These are phyloP conservation scores for Blastobotrys mokoenaii DNA, from an alignment of 805 yeast species.

Conservation along the genomic window DNA sequence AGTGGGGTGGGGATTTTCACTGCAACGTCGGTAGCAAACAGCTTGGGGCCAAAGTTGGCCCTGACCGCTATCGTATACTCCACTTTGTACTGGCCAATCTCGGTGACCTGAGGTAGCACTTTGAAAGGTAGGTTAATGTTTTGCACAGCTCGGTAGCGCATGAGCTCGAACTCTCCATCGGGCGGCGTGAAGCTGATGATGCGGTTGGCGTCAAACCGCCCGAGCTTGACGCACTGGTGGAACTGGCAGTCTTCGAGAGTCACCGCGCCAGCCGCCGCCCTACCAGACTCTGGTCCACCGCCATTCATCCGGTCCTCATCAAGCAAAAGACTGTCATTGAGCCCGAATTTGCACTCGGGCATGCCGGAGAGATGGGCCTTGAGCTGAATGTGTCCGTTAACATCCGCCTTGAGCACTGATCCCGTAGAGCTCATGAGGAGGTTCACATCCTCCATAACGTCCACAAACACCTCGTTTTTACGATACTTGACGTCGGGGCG, in stretches of 20 bases:
- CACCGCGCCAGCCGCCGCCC: slow-evolving; percentile 43
- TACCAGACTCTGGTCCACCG: slow-evolving; percentile 19
- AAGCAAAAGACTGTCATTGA: slow-evolving; percentile 45
- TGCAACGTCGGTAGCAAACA: slow-evolving; percentile 54
- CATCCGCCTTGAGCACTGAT: slow-evolving; percentile 55
- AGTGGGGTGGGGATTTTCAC: slow-evolving; percentile 65
- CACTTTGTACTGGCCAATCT: slow-evolving; percentile 36
- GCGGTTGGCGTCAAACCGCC: slow-evolving; percentile 55
- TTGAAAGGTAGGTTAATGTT: slow-evolving; percentile 64
- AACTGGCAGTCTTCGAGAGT: slow-evolving; percentile 69
- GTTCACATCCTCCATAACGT: slow-evolving; percentile 67
- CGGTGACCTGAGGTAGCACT: slow-evolving; percentile 47
- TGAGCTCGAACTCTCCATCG: slow-evolving; percentile 77
- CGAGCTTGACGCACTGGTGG: slow-evolving; percentile 77
- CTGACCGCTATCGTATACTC: slow-evolving; percentile 54
- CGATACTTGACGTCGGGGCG: slow-evolving; percentile 62
- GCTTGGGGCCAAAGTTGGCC: slow-evolving; percentile 46
- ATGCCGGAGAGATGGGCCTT: slow-evolving; percentile 68
- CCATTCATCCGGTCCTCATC: slow-evolving; percentile 11
- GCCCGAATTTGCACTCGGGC: slow-evolving; percentile 77
- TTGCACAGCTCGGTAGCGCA: slow-evolving; percentile 58
- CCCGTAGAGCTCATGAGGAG: slow-evolving; percentile 55
- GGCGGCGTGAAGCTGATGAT: slow-evolving; percentile 74
- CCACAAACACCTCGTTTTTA: slow-evolving; percentile 69
- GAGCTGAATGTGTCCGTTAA: slow-evolving; percentile 68